phyloP scores from a whole-genome alignment of 164 flowering plant species.

The Tinospora cordifolia region DNA sequence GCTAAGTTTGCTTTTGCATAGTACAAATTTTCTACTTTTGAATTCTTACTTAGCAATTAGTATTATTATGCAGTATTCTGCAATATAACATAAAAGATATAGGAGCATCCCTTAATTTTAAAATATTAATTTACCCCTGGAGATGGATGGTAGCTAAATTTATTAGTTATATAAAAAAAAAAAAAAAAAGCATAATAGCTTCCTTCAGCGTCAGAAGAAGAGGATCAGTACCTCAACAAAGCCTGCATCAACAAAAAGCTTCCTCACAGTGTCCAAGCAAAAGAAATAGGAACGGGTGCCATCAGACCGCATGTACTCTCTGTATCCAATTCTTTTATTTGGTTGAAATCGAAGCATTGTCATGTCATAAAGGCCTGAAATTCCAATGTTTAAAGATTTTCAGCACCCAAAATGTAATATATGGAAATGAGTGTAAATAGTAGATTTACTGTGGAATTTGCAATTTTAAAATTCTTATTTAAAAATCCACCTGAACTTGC shows the following conservation, averaged over 20 bases:
- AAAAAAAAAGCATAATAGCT: background rate
- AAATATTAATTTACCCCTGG: background rate
- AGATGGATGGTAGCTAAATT: background rate
- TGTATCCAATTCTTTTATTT: slow-evolving; percentile 55
- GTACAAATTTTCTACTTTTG: too few species aligned
- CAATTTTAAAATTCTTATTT: too few species aligned
- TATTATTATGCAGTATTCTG: too few species aligned
- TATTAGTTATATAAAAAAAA: background rate
- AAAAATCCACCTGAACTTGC: background rate
- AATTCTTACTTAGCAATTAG: too few species aligned
- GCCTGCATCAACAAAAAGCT: slow-evolving; percentile 57
- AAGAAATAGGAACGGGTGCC: slow-evolving; percentile 91
- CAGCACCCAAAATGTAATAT: background rate
- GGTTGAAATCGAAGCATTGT: slow-evolving; percentile 90
- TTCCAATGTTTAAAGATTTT: slow-evolving; percentile 1
- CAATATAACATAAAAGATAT: too few species aligned
- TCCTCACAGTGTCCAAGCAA: slow-evolving; percentile 50
- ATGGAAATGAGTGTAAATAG: background rate
- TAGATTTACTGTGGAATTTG: background rate
- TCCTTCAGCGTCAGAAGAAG: too few species aligned
- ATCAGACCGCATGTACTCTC: slow-evolving; percentile 81
- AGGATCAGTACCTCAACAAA: slow-evolving; percentile 75
- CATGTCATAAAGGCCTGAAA: slow-evolving; percentile 88
- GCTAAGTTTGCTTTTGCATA: too few species aligned
- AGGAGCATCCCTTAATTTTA: too few species aligned